Percentiles rank a stretch among this genome's conserved stretches.
Evolutionary conservation across 345 rosid genomes (phyloP).

Genomic region (Abelmoschus esculentus): DNA sequence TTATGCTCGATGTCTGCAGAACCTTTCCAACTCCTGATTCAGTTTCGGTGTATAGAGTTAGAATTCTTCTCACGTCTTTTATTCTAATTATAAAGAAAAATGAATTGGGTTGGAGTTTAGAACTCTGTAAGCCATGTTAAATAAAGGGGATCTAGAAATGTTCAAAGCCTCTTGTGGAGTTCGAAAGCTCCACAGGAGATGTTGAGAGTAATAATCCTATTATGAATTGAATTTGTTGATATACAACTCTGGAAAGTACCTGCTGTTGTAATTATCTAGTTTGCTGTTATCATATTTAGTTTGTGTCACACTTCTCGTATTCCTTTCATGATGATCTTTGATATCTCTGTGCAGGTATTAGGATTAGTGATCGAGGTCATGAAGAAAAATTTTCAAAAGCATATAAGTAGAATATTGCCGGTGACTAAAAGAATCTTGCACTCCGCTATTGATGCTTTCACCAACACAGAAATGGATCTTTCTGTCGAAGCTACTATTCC

Average conservation of each 20-base stretch:
- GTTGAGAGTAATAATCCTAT: background rate
- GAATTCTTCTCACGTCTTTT: background rate
- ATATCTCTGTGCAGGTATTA: conserved; percentile 47
- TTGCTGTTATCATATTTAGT: background rate
- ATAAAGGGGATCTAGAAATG: background rate
- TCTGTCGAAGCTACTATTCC: conserved; percentile 39
- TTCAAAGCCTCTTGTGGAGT: background rate
- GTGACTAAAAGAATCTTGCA: conserved; percentile 42
- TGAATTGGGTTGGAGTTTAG: background rate
- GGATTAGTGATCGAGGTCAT: conserved; percentile 70
- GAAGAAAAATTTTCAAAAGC: conserved; percentile 43
- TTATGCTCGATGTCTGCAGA: background rate
- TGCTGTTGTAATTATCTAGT: background rate
- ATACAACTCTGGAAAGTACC: background rate
- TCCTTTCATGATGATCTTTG: conserved; percentile 9
- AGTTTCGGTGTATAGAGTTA: background rate
- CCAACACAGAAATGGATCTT: conserved; percentile 27
- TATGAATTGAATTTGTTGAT: background rate
- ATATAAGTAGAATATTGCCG: conserved; percentile 38
- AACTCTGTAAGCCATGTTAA: conserved; percentile 1
- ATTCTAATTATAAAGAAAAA: background rate
- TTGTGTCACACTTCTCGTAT: background rate
- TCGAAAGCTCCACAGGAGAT: background rate
- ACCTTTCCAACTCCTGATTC: background rate
- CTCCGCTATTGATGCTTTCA: conserved; percentile 39